Percentiles rank a stretch among this genome's conserved stretches.
These are phyloP conservation scores for Ceratobasidium sp. DNA, from an alignment of 1,284 basidiomycete species.

Conservation along the genomic window DNA sequence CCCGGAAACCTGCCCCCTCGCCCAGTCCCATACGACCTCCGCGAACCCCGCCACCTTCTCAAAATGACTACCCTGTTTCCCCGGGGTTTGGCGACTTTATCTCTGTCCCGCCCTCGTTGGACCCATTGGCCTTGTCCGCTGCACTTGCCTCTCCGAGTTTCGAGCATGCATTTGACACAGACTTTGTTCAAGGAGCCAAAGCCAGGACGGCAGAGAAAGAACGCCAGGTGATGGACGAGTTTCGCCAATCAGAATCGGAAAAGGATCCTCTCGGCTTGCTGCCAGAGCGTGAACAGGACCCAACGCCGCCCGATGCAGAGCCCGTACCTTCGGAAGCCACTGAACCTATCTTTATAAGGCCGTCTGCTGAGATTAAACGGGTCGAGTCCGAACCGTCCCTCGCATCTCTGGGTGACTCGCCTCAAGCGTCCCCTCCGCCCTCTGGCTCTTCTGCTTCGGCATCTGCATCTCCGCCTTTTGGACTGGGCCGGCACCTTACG, in stretches of 20 bases:
- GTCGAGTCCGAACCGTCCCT: conserved; percentile 30
- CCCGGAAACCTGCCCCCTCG: conserved; percentile 11
- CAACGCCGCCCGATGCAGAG: conserved; percentile 4
- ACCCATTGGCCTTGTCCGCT: conserved; percentile 60
- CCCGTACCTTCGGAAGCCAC: neutral
- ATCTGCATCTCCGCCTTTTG: conserved; percentile 26
- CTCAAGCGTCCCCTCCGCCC: neutral
- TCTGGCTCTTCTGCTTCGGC: conserved; percentile 1
- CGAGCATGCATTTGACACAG: conserved; percentile 15
- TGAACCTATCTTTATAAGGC: neutral
- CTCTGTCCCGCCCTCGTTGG: conserved; percentile 67
- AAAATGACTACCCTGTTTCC: neutral
- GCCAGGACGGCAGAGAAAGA: conserved; percentile 64
- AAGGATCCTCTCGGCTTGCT: conserved; percentile 30
- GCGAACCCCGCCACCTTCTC: conserved; percentile 1
- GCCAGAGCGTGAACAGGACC: conserved; percentile 12
- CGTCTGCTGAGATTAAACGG: conserved; percentile 21
- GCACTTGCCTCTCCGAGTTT: conserved; percentile 23
- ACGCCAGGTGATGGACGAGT: conserved; percentile 67
- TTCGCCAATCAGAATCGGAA: conserved; percentile 21
- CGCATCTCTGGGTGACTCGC: neutral
- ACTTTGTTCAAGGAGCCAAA: conserved; percentile 66
- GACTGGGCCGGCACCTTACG: conserved; percentile 11
- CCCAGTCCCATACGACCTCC: conserved; percentile 1
- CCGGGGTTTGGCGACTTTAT: conserved; percentile 75